Evolutionary conservation across 2,329 filamentous ascomycete genomes (phyloP), one percentile per base, ranked within the genome.

Genomic region (Ascocoryne sarcoides): DNA sequence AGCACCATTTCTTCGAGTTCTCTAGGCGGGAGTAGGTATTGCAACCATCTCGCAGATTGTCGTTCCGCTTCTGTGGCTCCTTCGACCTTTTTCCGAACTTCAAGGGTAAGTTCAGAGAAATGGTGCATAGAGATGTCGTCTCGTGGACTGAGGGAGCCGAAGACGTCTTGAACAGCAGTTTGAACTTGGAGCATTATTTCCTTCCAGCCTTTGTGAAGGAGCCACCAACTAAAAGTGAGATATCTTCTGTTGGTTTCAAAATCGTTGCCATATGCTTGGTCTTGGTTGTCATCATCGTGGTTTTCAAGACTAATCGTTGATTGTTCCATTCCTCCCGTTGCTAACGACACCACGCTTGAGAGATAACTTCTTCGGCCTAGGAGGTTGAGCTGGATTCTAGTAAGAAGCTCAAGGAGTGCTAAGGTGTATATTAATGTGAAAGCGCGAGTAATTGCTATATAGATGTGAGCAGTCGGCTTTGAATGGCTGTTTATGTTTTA

Each of bases 201-300:
- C 50, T 79, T 77, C 80, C 88, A 96, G 32, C 92, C 92, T 50
- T 79, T 78, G 64, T 98, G 90, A 35, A 98, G 70, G 34, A 98
- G 68, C 89, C 90, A 98, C 92, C 92, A 98, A 64, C 87, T 95
- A 61, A 96, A 94, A 30, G 89, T 93, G 36, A 98, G 71, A 59
- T 96, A 98, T 57, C 85, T 84, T 53, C 89, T 75, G 63, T 98
- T 98, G 23, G 88, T 94, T 62, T 95, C 89, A 52, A 95, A 95
- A 62, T 98, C 92, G 61, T 84, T 90, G 32, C 88, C 88, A 58
- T 93, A 88, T 3, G 79, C 75, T 53, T 89, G 83, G 39, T 90
- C 84, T 14, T 75, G 70, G 55, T 83, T 82, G 59, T 92, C 86
- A 59, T 95, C 89, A 59, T 95, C 90, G 56, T 93, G 81, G 62